Conservation (phyloP, 805 yeast genomes). For the Komagataella pastoris region DNA sequence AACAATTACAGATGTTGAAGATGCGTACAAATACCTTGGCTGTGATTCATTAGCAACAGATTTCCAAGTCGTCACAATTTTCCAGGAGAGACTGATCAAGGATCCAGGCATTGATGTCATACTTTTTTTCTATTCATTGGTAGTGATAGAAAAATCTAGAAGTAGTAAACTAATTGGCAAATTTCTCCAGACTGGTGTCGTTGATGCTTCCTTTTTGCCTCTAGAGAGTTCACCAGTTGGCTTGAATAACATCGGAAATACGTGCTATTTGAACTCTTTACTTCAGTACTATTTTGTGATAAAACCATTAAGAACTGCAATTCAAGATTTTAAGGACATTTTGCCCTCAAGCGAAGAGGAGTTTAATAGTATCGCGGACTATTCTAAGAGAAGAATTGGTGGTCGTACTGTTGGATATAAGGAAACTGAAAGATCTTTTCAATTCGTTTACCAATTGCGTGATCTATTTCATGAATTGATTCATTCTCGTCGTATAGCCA, state of each 20-base stretch:
- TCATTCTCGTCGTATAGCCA: constrained; percentile 43
- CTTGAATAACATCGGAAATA: constrained; percentile 86
- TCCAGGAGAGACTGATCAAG: constrained; percentile 27
- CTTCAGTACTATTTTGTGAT: constrained; percentile 84
- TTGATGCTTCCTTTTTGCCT: constrained; percentile 47
- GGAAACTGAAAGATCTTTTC: constrained; percentile 72
- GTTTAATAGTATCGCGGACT: constrained; percentile 18
- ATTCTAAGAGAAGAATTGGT: constrained; percentile 58
- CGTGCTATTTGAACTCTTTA: constrained; percentile 86
- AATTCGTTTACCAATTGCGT: constrained; percentile 64
- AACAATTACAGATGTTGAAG: constrained; percentile 10
- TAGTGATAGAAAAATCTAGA: constrained; percentile 37
- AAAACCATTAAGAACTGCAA: constrained; percentile 60
- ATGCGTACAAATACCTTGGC: constrained; percentile 37
- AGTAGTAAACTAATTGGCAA: constrained; percentile 41
- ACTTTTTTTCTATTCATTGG: constrained; percentile 42
- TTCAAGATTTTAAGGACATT: constrained; percentile 39
- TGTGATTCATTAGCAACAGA: constrained; percentile 40
- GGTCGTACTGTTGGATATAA: constrained; percentile 70
- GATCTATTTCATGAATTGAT: constrained; percentile 62
- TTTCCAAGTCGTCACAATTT: constrained; percentile 36
- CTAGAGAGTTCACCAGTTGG: constrained; percentile 81
- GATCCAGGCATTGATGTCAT: constrained; percentile 35
- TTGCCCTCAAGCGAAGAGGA: constrained; percentile 8
- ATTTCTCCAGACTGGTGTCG: constrained; percentile 46